Base-by-base conservation (phyloP, 139 green algal species). In the Edaphochlamys debaryana region DNA sequence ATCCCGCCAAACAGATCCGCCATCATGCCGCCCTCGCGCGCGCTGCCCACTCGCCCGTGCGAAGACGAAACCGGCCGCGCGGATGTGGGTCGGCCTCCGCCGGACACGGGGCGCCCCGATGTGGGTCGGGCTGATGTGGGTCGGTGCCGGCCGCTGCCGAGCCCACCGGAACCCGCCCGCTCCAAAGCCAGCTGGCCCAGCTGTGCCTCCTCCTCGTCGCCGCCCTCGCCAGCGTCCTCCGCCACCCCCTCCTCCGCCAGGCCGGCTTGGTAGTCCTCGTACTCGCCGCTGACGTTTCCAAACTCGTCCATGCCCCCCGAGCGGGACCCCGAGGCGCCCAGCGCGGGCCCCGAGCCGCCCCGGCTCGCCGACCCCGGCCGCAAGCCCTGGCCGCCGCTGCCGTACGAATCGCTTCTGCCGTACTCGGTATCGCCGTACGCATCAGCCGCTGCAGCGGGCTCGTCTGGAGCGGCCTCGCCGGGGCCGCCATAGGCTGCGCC, bases 71-170 rank as follows among this genome's bases (percentile, higher is more conserved):
- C 52, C 1, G 78, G 78, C 15, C 78, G 66, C 7, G 78, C 66
- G 1, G 66, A 71, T 20, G 66, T n/a, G 20, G 66, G 66, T n/a
- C n/a, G n/a, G n/a, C n/a, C n/a, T n/a, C n/a, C n/a, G n/a, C n/a
- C n/a, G n/a, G n/a, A n/a, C n/a, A n/a, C n/a, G n/a, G n/a, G n/a
- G 4, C 66, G 66, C 20, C 36, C 64, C 8, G 64, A 67, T 32
- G 23, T 56, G 29, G 78, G 78, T 17, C 66, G 66, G 5, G 66
- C 78, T 0, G 78, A 83, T 25, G 30, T 67, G 0, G 66, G 78
- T 36, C 66, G 78, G n/a, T 29, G 25, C n/a, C 63, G 17, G 40
- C 69, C 27, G 40, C 36, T 3, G 40, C 36, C 30, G 62, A 50
- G 2, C 48, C 45, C 20, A 17, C 36, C 17, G 27, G 34, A 30